phyloP scores from a whole-genome alignment of 768 basidiomycete genomes.

The Russula brevipes region DNA sequence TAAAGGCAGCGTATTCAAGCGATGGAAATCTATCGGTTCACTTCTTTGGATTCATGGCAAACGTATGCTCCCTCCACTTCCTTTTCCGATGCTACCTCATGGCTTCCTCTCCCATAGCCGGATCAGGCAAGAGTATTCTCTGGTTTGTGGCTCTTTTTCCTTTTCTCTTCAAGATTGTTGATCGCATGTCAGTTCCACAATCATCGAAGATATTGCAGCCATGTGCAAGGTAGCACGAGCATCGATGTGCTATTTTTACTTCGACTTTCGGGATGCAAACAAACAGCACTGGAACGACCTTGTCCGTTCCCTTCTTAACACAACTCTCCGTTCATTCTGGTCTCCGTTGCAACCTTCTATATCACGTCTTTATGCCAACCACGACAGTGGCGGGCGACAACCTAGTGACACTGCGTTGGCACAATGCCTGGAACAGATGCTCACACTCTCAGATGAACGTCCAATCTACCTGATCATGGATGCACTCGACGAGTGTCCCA shows the following conservation, averaged over 20 bases:
- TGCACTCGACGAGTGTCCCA: neutral
- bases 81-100: neutral
- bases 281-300: neutral
- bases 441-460: neutral
- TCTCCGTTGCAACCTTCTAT: neutral
- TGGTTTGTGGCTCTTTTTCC: neutral
- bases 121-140: conserved; percentile 7
- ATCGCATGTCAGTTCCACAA: neutral
- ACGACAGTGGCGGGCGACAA: neutral
- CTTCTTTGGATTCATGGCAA: conserved; percentile 11
- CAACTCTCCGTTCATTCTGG: neutral
- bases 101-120: neutral
- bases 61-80: neutral
- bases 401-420: neutral
- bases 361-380: neutral
- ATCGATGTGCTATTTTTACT: conserved; percentile 1
- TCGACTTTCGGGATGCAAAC: neutral
- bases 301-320: neutral
- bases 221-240: neutral
- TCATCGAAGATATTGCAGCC: neutral
- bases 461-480: neutral
- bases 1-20: neutral
- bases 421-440: neutral
- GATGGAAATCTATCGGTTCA: neutral
- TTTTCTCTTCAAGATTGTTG: neutral